Conservation (phyloP, 176 grass and related monocot genomes). For the Stipa capillata region DNA sequence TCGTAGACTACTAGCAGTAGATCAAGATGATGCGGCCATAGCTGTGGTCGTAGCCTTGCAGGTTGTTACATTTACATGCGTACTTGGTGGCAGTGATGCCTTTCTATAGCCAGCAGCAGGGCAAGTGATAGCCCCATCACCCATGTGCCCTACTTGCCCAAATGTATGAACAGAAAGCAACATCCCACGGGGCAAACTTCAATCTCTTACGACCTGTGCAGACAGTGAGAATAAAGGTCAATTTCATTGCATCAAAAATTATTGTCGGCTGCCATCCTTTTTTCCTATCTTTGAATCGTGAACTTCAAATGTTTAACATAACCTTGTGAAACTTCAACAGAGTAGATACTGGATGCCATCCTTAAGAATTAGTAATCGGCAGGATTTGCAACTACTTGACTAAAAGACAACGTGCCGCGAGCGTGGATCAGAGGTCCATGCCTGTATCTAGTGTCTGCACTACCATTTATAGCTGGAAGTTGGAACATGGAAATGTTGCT, state of each 20-base stretch:
- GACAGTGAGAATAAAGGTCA: background rate
- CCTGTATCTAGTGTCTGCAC: background rate
- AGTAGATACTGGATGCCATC: background rate
- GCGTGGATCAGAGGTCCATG: background rate
- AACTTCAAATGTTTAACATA: background rate
- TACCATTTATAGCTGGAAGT: background rate
- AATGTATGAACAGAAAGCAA: background rate
- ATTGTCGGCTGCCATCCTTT: no score
- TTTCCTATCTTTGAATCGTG: background rate
- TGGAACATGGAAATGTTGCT: background rate
- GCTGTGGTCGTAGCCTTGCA: background rate
- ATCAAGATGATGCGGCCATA: background rate
- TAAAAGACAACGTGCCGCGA: background rate
- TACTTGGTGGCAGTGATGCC: conserved; percentile 5
- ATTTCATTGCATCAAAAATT: background rate
- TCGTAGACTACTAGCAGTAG: background rate
- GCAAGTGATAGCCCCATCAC: background rate
- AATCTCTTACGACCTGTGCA: background rate
- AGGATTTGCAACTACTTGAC: background rate
- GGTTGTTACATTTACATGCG: background rate
- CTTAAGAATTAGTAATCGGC: background rate
- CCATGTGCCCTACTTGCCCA: background rate
- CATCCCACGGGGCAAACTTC: background rate
- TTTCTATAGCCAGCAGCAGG: background rate
- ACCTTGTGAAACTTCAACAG: background rate